These are phyloP conservation scores for Geoglossum cookeanum DNA, from an alignment of 2,329 filamentous ascomycete genomes.

Conservation along the genomic window DNA sequence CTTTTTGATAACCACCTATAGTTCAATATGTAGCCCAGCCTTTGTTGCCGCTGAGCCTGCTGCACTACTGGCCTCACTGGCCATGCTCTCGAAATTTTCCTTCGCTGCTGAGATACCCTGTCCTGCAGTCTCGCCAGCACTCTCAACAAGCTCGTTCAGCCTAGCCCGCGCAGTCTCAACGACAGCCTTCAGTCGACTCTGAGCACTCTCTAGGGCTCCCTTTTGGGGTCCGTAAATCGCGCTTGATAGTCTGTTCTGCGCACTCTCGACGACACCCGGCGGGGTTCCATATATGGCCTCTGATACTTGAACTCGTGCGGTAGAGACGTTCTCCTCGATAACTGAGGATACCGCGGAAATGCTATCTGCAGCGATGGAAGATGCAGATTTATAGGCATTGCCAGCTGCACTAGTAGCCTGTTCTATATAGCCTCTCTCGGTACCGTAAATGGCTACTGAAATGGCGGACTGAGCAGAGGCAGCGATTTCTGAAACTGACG, in stretches of 20 bases:
- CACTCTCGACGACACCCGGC: slow-evolving; percentile 26
- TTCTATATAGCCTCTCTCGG: slow-evolving; percentile 26
- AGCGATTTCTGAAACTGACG: slow-evolving; percentile 33
- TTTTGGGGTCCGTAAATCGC: slow-evolving; percentile 29
- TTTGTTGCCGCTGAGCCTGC: not conserved
- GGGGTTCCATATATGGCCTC: slow-evolving; percentile 28
- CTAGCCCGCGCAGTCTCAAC: not conserved
- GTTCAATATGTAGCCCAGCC: not conserved
- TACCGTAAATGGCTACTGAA: slow-evolving; percentile 37
- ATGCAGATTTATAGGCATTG: slow-evolving; percentile 25
- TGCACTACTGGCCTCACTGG: not conserved
- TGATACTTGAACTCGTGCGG: slow-evolving; percentile 20
- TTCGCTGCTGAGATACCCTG: not conserved
- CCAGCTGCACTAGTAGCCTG: slow-evolving; percentile 25
- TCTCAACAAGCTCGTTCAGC: not conserved
- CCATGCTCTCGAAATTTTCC: not conserved
- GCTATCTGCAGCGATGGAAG: slow-evolving; percentile 26
- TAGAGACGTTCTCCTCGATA: slow-evolving; percentile 14
- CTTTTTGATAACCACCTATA: not conserved
- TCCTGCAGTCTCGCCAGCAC: not conserved
- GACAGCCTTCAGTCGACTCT: slow-evolving; percentile 14
- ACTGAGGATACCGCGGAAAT: slow-evolving; percentile 15
- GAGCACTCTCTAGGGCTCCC: slow-evolving; percentile 26
- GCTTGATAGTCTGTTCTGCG: slow-evolving; percentile 23
- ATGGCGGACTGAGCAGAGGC: slow-evolving; percentile 35